Evolutionary conservation across 306 rosid genomes (phyloP), one percentile per base, ranked within the genome.

Genomic region (Erythrophleum fordii): DNA sequence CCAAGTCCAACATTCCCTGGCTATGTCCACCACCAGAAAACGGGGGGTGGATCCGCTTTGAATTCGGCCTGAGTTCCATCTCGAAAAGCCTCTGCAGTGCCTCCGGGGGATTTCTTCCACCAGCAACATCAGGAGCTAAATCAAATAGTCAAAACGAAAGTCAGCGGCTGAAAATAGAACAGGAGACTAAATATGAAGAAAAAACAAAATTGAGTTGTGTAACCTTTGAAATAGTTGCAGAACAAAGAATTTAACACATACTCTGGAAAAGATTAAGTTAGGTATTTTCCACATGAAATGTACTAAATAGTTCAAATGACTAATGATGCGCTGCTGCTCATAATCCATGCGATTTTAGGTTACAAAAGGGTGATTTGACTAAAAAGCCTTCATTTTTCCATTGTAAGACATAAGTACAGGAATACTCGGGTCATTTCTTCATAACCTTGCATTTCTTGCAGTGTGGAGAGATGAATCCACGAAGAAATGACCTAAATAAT

Each of bases 21-120:
- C 85, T 82, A 62, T 78, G 94, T 31, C 92, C 89, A 2, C 91
- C 58, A 22, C 58, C 69, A 26, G 89, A 78, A 74, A 85, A 81
- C 5, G 85, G 87, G 29, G 14, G 41, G 8, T 66, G 88, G 49
- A 62, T 69, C 81, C 70, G 80, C 82, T 91, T 91, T 17, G 91
- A 22, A 9, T 91, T 91, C 66, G 91, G 49, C 85, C 97, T 87
- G n/a, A 87, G 85, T 70, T 92, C 99, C 98, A 93, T 91, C 88
- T 91, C 97, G 6, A 93, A 70, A 62, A 92, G 91, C 94, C 93
- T 89, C 82, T 96, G 97, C 6, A 91, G 77, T 59, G 95, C 92
- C 78, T 90, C 97, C 5, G 98, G 97, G 85, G 89, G 93, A 80
- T 84, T 89, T 84, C 93, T 86, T 84, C 89, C 94, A 22, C 93